phyloP scores from a whole-genome alignment of 2,329 filamentous ascomycete genomes.

The Nannizziopsis barbatae region DNA sequence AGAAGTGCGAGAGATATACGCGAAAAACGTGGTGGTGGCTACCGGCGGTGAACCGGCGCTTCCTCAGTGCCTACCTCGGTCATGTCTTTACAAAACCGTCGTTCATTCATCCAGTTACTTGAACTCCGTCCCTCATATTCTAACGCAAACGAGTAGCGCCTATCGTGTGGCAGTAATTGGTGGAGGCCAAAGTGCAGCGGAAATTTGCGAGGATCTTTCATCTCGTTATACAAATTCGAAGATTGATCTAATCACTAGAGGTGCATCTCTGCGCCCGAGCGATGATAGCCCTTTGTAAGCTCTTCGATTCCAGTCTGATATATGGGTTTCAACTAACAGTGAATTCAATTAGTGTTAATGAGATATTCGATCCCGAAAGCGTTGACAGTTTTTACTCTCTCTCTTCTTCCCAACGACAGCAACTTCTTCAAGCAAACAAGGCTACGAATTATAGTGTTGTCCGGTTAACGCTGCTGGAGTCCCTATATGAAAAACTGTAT shows the following conservation, averaged over 20 bases:
- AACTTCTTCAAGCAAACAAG: conserved; percentile 56
- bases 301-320: background rate
- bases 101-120: conserved; percentile 85
- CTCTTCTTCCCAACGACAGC: conserved; percentile 50
- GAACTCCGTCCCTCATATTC: conserved; percentile 27
- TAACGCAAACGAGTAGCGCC: conserved; percentile 31
- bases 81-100: conserved; percentile 59
- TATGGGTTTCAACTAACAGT: background rate
- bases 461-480: conserved; percentile 77
- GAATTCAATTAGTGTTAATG: conserved; percentile 58
- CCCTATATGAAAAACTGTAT: conserved; percentile 79
- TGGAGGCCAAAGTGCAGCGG: conserved; percentile 82
- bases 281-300: conserved; percentile 94
- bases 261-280: conserved; percentile 72
- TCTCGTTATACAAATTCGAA: conserved; percentile 68
- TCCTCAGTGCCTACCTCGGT: conserved; percentile 43
- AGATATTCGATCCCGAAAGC: conserved; percentile 84
- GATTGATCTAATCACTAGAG: conserved; percentile 69
- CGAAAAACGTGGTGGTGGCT: conserved; percentile 50
- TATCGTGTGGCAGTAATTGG: conserved; percentile 78
- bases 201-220: conserved; percentile 88
- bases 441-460: conserved; percentile 94
- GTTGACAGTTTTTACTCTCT: conserved; percentile 66
- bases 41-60: conserved; percentile 59
- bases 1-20: conserved; percentile 29